Conservation (phyloP, 2,329 filamentous ascomycete genomes). For the Alternaria solani region DNA sequence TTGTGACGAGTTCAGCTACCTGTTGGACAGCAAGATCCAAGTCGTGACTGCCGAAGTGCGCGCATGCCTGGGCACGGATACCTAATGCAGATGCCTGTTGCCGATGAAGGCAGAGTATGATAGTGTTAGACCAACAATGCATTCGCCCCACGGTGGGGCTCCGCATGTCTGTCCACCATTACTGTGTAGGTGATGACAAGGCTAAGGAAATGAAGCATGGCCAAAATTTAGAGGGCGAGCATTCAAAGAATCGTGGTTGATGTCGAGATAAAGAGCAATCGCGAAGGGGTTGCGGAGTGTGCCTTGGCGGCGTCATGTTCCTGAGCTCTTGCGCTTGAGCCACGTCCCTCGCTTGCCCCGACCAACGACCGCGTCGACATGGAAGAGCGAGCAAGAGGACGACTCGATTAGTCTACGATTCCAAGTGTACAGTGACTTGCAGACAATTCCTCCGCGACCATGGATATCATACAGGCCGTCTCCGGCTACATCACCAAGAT, state of each 20-base stretch:
- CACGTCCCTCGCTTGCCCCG: not conserved
- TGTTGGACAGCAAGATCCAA: not conserved
- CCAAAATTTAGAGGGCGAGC: not conserved
- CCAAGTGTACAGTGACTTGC: not conserved
- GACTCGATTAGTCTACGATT: not conserved
- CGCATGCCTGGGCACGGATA: not conserved
- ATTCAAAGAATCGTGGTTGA: not conserved
- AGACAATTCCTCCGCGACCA: slow-evolving; percentile 52
- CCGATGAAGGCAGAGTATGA: not conserved
- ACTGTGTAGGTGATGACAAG: not conserved
- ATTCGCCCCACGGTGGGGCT: not conserved
- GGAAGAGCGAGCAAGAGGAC: slow-evolving; percentile 8
- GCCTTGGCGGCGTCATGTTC: slow-evolving; percentile 5
- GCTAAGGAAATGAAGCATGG: no score
- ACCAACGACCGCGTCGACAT: slow-evolving; percentile 16
- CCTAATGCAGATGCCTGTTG: not conserved
- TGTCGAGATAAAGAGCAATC: not conserved
- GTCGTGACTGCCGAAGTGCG: not conserved
- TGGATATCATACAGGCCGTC: slow-evolving; percentile 94
- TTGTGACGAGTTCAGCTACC: not conserved
- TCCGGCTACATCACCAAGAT: slow-evolving; percentile 97
- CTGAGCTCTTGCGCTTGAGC: slow-evolving; percentile 12
- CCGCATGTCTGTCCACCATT: not conserved
- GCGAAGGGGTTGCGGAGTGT: not conserved
- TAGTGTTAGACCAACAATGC: not conserved